A percentile compares a stretch with the other conserved stretches of the same genome.
phyloP scores from a whole-genome alignment of 495 filamentous ascomycete species.

The Trichoderma gamsii region DNA sequence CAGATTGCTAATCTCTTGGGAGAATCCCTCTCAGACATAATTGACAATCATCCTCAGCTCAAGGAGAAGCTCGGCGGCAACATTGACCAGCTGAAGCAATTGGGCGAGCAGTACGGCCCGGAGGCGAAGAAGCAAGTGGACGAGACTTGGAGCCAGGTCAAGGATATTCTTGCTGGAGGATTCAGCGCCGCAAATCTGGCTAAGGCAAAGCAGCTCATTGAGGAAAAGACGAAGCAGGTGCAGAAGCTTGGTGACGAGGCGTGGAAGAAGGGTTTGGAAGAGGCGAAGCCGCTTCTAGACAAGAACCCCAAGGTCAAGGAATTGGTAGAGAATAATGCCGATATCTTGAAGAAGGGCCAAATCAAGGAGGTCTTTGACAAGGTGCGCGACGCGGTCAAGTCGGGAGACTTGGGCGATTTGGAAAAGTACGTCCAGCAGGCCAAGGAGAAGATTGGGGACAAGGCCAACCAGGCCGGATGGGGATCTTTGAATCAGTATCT shows the following conservation, averaged over 20 bases:
- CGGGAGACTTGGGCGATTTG: conserved; percentile 48
- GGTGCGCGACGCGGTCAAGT: conserved; percentile 47
- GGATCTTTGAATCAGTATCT: conserved; percentile 42
- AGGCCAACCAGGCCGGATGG: conserved; percentile 24
- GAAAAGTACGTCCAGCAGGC: conserved; percentile 53
- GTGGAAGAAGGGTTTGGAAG: conserved; percentile 57
- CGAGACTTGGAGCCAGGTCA: conserved; percentile 56
- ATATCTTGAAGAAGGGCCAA: conserved; percentile 54
- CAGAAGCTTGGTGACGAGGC: conserved; percentile 56
- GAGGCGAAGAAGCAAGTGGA: conserved; percentile 64
- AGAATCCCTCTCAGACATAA: conserved; percentile 49
- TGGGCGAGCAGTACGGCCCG: conserved; percentile 58
- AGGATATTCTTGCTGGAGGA: conserved; percentile 48
- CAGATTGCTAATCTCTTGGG: conserved; percentile 49
- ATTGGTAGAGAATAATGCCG: conserved; percentile 55
- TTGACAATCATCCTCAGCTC: conserved; percentile 59
- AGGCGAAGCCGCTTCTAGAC: conserved; percentile 56
- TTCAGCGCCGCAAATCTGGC: conserved; percentile 41
- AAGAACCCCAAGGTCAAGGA: conserved; percentile 62
- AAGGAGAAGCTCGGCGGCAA: conserved; percentile 62
- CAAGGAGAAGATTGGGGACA: conserved; percentile 48
- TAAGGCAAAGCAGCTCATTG: conserved; percentile 53
- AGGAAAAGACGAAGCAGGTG: conserved; percentile 58
- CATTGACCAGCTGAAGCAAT: conserved; percentile 54
- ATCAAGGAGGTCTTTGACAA: conserved; percentile 47